A percentile compares a stretch with the other conserved stretches of the same genome.
Evolutionary conservation across 441 rosid genomes (phyloP).

Genomic region (Capsella rubella): DNA sequence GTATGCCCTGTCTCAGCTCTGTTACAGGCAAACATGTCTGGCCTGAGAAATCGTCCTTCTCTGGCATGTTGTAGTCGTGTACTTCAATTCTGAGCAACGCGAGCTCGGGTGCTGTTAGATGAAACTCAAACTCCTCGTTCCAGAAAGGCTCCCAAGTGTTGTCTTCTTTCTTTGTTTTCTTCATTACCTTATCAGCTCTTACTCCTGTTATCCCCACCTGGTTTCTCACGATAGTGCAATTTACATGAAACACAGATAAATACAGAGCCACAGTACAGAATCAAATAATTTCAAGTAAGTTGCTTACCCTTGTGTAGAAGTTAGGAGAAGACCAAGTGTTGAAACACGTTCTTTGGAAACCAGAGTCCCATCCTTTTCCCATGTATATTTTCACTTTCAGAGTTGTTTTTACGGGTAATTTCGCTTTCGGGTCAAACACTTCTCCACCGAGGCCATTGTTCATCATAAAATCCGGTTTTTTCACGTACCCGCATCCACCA

Average conservation of each 20-base stretch:
- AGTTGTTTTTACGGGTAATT: conserved; percentile 40
- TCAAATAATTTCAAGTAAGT: neutral
- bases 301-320: conserved; percentile 58
- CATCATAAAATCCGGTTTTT: conserved; percentile 69
- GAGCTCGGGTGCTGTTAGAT: conserved; percentile 60
- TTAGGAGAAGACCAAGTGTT: conserved; percentile 61
- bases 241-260: conserved; percentile 17
- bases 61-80: conserved; percentile 59
- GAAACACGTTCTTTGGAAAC: conserved; percentile 52
- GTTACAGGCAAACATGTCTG: conserved; percentile 62
- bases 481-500: conserved; percentile 77
- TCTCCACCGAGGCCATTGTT: conserved; percentile 32
- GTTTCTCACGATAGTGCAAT: conserved; percentile 8
- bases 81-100: conserved; percentile 64
- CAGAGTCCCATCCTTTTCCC: conserved; percentile 70
- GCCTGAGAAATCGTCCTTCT: conserved; percentile 61
- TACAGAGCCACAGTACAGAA: neutral
- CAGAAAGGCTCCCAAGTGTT: conserved; percentile 64
- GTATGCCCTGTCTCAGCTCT: conserved; percentile 54
- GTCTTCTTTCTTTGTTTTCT: conserved; percentile 57
- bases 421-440: conserved; percentile 49
- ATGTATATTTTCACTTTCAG: conserved; percentile 65
- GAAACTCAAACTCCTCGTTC: conserved; percentile 64
- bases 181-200: conserved; percentile 53
- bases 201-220: conserved; percentile 74